Evolutionary conservation across 176 grass and related monocot species (phyloP).

Genomic region (Zea mays): Zm-B73-REFERENCE-NAM-5.0 NC_050103.1:148581501-148582000

Average conservation of each 20-base stretch:
- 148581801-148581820: neutral
- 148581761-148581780: neutral
- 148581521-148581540: conserved; percentile 80
- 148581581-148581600: conserved; percentile 78
- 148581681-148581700: neutral
- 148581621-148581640: neutral
- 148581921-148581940: conserved; percentile 71
- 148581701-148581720: neutral
- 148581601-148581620: conserved; percentile 33
- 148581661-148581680: neutral
- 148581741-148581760: neutral
- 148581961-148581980: conserved; percentile 91
- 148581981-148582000: conserved; percentile 24
- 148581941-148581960: conserved; percentile 84
- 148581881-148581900: conserved; percentile 53
- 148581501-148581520: conserved; percentile 84
- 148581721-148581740: neutral
- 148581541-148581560: conserved; percentile 93
- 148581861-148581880: conserved; percentile 29
- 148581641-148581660: conserved; percentile 21
- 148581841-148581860: conserved; percentile 11
- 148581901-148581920: conserved; percentile 74
- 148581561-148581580: conserved; percentile 83
- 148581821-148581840: neutral
- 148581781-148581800: conserved; percentile 9